Conservation (phyloP, 1,284 basidiomycete genomes). For the Entoloma clypeatum region DNA sequence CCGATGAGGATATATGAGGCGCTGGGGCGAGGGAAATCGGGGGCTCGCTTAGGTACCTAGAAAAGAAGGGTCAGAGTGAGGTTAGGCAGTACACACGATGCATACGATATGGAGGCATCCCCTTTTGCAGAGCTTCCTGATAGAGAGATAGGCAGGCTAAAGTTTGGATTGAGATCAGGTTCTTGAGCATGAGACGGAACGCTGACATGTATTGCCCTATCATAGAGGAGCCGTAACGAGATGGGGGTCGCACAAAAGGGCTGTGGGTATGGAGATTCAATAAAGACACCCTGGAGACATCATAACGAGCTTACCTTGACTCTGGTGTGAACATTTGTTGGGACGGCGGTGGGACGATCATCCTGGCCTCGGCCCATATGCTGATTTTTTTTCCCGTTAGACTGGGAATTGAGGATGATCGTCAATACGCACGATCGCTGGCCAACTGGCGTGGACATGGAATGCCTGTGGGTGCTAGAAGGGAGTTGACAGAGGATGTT, state of each 20-base stretch:
- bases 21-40: constrained; percentile 15
- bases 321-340: constrained; percentile 52
- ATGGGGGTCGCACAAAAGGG: constrained; percentile 27
- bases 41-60: constrained; percentile 12
- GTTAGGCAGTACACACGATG: too few species aligned
- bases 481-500: too few species aligned
- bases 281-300: not conserved
- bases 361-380: constrained; percentile 10
- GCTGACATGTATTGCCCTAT: constrained; percentile 34
- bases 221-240: constrained; percentile 24
- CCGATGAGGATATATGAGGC: constrained; percentile 14
- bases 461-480: constrained; percentile 13
- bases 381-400: too few species aligned
- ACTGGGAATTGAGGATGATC: too few species aligned
- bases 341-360: constrained; percentile 10
- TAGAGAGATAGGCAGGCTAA: too few species aligned
- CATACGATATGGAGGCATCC: too few species aligned
- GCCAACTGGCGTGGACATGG: constrained; percentile 10
- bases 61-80: not conserved
- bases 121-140: too few species aligned
- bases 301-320: constrained; percentile 33
- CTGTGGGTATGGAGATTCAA: constrained; percentile 18
- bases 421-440: constrained; percentile 17
- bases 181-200: too few species aligned
- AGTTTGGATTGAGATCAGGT: too few species aligned